phyloP scores from a whole-genome alignment of 805 yeast species.

The Starmerella bacillaris region DNA sequence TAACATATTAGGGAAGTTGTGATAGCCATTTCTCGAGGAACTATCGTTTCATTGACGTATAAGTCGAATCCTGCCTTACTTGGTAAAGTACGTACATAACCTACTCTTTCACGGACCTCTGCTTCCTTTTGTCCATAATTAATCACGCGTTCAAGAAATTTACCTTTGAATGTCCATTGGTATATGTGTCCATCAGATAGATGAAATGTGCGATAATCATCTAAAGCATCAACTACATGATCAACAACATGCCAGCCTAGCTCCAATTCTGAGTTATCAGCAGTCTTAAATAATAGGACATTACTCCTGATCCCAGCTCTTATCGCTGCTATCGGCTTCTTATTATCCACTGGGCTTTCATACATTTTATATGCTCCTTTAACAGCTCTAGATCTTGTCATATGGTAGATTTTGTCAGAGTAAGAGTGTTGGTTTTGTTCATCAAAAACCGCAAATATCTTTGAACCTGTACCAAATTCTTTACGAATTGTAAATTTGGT shows the following conservation, averaged over 20 bases:
- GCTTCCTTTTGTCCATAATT: conserved; percentile 47
- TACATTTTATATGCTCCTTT: conserved; percentile 49
- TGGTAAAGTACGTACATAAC: conserved; percentile 36
- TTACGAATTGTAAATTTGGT: conserved; percentile 32
- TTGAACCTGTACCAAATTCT: conserved; percentile 45
- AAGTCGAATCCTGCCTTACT: conserved; percentile 42
- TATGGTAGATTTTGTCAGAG: conserved; percentile 32
- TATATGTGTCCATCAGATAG: conserved; percentile 42
- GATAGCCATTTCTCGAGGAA: conserved; percentile 41
- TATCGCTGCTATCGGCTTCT: conserved; percentile 41
- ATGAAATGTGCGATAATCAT: conserved; percentile 41
- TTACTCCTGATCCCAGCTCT: conserved; percentile 47
- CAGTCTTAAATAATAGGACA: conserved; percentile 35
- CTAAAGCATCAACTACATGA: conserved; percentile 44
- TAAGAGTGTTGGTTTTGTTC: conserved; percentile 23
- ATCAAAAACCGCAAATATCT: conserved; percentile 34
- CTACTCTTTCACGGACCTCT: conserved; percentile 49
- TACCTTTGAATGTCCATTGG: conserved; percentile 49
- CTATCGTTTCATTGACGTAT: conserved; percentile 35
- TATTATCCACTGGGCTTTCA: conserved; percentile 28
- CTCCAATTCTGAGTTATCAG: conserved; percentile 32
- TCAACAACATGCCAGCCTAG: conserved; percentile 47
- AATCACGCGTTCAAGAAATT: conserved; percentile 37
- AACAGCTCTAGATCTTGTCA: conserved; percentile 45
- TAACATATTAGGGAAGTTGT: conserved; percentile 42